phyloP scores from a whole-genome alignment of 345 rosid species.

The Brassica juncea region DNA sequence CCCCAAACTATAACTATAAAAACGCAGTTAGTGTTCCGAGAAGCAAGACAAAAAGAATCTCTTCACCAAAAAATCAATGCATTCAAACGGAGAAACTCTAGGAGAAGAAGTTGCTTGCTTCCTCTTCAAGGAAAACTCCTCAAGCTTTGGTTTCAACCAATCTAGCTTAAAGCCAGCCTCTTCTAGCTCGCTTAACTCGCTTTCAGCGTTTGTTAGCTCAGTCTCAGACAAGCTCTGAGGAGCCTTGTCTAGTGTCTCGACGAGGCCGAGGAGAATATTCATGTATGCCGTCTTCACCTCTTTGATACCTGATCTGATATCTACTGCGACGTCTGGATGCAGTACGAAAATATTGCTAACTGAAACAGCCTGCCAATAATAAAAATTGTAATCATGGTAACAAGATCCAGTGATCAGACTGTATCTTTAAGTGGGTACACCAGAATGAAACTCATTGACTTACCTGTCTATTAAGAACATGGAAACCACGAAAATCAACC shows the following conservation, averaged over 20 bases:
- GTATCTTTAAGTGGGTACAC: background rate
- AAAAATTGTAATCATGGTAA: background rate
- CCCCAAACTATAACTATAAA: background rate
- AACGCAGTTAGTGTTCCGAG: constrained; percentile 1
- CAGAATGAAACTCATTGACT: background rate
- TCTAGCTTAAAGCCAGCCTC: constrained; percentile 6
- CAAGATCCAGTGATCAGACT: background rate
- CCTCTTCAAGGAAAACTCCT: background rate
- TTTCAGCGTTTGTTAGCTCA: constrained; percentile 11
- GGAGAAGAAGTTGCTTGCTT: background rate
- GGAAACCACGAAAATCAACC: constrained; percentile 5
- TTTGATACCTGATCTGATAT: constrained; percentile 5
- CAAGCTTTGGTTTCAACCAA: constrained; percentile 16
- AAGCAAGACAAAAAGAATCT: constrained; percentile 24
- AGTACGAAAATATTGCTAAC: background rate
- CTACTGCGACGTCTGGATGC: constrained; percentile 22
- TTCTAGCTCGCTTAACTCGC: background rate
- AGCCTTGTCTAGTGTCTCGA: background rate
- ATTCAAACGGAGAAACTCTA: background rate
- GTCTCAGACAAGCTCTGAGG: constrained; percentile 17
- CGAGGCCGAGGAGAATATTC: constrained; percentile 18
- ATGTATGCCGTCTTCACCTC: constrained; percentile 15
- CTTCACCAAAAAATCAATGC: background rate
- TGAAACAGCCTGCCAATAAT: background rate
- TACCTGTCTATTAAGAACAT: constrained; percentile 20